Conservation (phyloP, 441 rosid genomes). For the Erodium chrysanthum region DNA sequence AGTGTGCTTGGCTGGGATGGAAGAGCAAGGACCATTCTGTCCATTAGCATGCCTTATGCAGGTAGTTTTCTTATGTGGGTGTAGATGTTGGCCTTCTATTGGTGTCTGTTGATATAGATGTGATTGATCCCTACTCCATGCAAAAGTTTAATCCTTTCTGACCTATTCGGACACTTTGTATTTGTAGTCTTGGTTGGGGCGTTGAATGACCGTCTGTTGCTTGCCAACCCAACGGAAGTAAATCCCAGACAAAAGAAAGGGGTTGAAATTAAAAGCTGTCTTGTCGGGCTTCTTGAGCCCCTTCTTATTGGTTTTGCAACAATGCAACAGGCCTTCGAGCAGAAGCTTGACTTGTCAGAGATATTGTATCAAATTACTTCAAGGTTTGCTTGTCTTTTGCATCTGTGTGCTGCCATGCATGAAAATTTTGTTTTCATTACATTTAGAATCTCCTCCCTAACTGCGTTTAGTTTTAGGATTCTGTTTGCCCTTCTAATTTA, state of each 20-base stretch:
- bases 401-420: conserved; percentile 9
- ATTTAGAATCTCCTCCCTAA: neutral
- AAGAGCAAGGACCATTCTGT: conserved; percentile 72
- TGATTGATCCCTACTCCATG: conserved; percentile 7
- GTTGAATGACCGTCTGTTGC: conserved; percentile 80
- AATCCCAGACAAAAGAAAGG: conserved; percentile 87
- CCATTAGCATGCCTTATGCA: conserved; percentile 81
- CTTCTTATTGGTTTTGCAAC: conserved; percentile 96
- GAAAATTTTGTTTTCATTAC: neutral
- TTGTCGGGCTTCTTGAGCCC: conserved; percentile 94
- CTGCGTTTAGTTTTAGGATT: neutral
- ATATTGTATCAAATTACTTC: conserved; percentile 91
- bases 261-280: conserved; percentile 83
- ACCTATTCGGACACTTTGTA: conserved; percentile 17
- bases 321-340: conserved; percentile 90
- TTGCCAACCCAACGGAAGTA: conserved; percentile 80
- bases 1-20: conserved; percentile 98
- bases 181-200: conserved; percentile 84
- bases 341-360: conserved; percentile 88
- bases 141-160: conserved; percentile 16
- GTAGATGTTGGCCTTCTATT: conserved; percentile 5
- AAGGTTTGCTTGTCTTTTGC: conserved; percentile 39
- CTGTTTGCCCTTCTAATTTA: neutral
- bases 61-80: conserved; percentile 34
- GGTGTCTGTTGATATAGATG: neutral